phyloP scores from a whole-genome alignment of 2,329 filamentous ascomycete genomes.

The Orbilia oligospora region DNA sequence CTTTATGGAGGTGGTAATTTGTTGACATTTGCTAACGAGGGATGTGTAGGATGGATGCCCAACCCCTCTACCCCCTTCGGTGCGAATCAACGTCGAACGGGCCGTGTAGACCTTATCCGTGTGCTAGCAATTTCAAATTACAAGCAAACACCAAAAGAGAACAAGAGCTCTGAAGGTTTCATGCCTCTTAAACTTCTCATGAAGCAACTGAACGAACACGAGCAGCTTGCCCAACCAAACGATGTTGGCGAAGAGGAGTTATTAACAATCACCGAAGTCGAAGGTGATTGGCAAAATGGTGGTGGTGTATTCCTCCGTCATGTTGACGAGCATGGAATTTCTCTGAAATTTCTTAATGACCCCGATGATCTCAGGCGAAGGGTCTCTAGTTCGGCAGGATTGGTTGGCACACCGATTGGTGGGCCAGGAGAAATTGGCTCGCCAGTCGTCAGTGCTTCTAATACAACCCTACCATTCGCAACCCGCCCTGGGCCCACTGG shows the following conservation, averaged over 20 bases:
- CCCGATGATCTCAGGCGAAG: constrained; percentile 32
- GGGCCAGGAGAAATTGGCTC: constrained; percentile 55
- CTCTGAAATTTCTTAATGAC: constrained; percentile 4
- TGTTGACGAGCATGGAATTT: constrained; percentile 68
- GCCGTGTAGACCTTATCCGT: constrained; percentile 64
- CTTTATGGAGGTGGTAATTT: constrained; percentile 24
- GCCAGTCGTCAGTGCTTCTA: constrained; percentile 27
- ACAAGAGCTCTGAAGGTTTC: constrained; percentile 73
- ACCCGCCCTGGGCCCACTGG: constrained; percentile 32
- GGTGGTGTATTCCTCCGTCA: constrained; percentile 86
- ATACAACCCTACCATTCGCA: constrained; percentile 38
- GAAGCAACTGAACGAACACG: constrained; percentile 76
- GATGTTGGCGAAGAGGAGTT: constrained; percentile 77
- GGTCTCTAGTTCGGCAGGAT: constrained; percentile 38
- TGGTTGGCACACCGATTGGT: constrained; percentile 35
- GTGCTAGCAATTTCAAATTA: constrained; percentile 26
- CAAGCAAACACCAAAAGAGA: constrained; percentile 66
- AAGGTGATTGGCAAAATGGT: constrained; percentile 87
- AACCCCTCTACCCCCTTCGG: constrained; percentile 68
- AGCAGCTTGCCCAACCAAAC: constrained; percentile 69
- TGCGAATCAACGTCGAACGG: constrained; percentile 74
- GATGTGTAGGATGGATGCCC: constrained; percentile 61
- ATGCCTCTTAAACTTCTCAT: constrained; percentile 77
- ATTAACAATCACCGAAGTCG: constrained; percentile 88
- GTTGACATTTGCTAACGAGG: constrained; percentile 54